Percentiles rank a stretch among this genome's conserved stretches.
phyloP scores from a whole-genome alignment of 768 basidiomycete species.

The Leccinum broughii region DNA sequence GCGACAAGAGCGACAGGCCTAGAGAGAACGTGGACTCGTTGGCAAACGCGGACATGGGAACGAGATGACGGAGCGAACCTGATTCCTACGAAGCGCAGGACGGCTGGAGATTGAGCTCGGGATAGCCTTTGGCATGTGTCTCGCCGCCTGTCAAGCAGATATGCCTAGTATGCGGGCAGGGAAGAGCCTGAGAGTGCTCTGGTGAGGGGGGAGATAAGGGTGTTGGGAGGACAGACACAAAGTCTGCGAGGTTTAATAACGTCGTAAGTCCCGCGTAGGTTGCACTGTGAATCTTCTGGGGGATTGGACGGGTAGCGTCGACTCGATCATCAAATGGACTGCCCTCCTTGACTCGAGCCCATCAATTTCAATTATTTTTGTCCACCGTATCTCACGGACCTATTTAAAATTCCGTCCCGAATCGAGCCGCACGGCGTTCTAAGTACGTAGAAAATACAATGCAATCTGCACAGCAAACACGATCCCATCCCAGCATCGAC shows the following conservation, averaged over 20 bases:
- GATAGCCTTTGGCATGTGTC: conserved; percentile 66
- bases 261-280: not conserved
- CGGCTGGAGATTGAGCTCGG: conserved; percentile 42
- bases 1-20: conserved; percentile 83
- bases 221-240: not conserved
- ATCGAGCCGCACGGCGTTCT: not conserved
- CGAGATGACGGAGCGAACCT: conserved; percentile 42
- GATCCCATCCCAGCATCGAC: not conserved
- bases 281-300: not conserved
- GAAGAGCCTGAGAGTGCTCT: not conserved
- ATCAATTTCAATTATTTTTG: conserved; percentile 20
- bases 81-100: conserved; percentile 75
- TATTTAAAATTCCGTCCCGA: not conserved
- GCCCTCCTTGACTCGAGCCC: not conserved
- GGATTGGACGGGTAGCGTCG: not conserved
- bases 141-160: conserved; percentile 1
- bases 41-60: conserved; percentile 8
- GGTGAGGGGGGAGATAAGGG: not conserved
- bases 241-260: not conserved
- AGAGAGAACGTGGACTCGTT: conserved; percentile 1
- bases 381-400: conserved; percentile 10
- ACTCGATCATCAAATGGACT: conserved; percentile 1
- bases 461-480: not conserved
- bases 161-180: not conserved
- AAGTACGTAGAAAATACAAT: not conserved